Base-by-base conservation (phyloP, 129 eudicot species). In the Cynara cardunculus region DNA sequence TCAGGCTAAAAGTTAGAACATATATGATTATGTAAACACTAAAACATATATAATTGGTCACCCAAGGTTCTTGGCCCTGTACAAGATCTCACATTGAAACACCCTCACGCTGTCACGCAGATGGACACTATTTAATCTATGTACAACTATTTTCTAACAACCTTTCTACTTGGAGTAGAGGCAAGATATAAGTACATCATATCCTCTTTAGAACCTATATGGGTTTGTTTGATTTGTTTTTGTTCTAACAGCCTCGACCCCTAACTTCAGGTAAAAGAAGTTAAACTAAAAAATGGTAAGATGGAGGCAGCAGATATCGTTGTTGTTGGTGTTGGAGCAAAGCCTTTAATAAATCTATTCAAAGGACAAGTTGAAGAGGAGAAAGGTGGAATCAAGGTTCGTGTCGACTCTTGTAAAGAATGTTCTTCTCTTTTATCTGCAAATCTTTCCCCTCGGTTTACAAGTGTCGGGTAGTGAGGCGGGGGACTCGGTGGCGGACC, bases 311-410 rank as follows among this genome's bases (percentile, higher is more conserved):
- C 97, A 9, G 96, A 92, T 78, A 86, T 92, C 21, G 97, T 92
- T 65, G 91, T 92, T 69, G 97, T 92, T 77, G 97, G 97, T 74
- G 93, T 92, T 31, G 97, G 97, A 66, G 96, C 81, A 41, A 88
- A 84, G 76, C 97, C 97, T 67, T 88, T 87, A 18, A 90, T 80
- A 18, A 41, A 67, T 5, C 79, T 90, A 46, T 90, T 92, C 82
- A 90, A 83, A 82, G 96, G 97, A 19, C 97, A 92, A 82, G 86
- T 90, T 73, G 93, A 77, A 82, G 93, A 90, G 64, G 97, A 92
- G 70, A 90, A 92, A 81, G 97, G 97, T 53, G 97, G 97, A 85
- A 90, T 92, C 31, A 92, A 92, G 96, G 97, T 92, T 71, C 0
- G 39, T 34, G 39, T 34, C 39, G 9, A 34, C 39, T 34, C 39